phyloP scores from a whole-genome alignment of 1,284 basidiomycete genomes.

The Sphaerobolus stellatus region DNA sequence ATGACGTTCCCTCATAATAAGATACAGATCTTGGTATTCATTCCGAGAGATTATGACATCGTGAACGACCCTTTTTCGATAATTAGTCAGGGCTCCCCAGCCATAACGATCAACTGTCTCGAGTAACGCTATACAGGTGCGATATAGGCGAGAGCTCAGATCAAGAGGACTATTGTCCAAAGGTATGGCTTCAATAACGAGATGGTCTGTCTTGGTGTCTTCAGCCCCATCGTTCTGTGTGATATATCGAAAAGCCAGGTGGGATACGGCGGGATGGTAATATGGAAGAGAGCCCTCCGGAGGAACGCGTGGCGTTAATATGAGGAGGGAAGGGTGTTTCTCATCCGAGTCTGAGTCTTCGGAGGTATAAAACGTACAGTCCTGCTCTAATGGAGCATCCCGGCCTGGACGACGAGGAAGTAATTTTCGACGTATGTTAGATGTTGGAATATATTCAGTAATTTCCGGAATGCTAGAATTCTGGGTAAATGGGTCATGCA shows the following conservation, averaged over 20 bases:
- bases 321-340: conserved; percentile 46
- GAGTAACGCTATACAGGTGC: conserved; percentile 79
- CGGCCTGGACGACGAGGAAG: conserved; percentile 72
- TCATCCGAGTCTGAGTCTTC: conserved; percentile 22
- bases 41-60: conserved; percentile 79
- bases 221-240: neutral
- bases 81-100: conserved; percentile 77
- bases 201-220: conserved; percentile 13
- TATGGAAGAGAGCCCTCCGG: conserved; percentile 58
- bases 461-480: conserved; percentile 38
- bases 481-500: conserved; percentile 20
- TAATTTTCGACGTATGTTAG: conserved; percentile 59
- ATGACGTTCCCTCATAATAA: conserved; percentile 80
- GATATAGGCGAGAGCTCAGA: conserved; percentile 63
- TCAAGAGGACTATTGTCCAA: conserved; percentile 40
- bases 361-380: conserved; percentile 63
- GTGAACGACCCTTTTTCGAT: conserved; percentile 85
- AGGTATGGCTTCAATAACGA: conserved; percentile 59
- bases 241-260: conserved; percentile 72
- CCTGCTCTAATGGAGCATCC: conserved; percentile 67
- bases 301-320: conserved; percentile 61
- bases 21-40: conserved; percentile 87
- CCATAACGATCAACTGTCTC: conserved; percentile 84
- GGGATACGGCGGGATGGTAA: conserved; percentile 73
- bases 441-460: conserved; percentile 36